Conservation (phyloP, 768 basidiomycete species). For the Termitomyces sp. region DNA sequence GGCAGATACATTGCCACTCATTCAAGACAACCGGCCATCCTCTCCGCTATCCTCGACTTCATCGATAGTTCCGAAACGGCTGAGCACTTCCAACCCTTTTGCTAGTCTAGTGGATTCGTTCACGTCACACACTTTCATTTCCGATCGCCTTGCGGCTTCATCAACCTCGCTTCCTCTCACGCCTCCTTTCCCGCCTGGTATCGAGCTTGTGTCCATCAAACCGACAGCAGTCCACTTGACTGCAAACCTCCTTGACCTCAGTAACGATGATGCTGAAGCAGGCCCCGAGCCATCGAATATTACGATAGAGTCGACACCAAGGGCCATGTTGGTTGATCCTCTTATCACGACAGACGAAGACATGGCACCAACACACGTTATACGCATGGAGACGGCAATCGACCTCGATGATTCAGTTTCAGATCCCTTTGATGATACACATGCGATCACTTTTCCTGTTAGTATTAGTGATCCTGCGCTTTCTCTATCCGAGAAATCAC, state of each 20-base stretch:
- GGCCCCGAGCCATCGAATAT: neutral
- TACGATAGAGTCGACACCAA: neutral
- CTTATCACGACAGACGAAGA: neutral
- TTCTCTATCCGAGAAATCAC: neutral
- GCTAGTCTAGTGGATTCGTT: slow-evolving; percentile 4
- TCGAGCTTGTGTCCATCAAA: slow-evolving; percentile 6
- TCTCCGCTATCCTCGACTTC: neutral
- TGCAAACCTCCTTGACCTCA: slow-evolving; percentile 5
- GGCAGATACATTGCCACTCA: slow-evolving; percentile 1
- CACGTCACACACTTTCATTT: slow-evolving; percentile 1
- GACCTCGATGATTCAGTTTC: neutral
- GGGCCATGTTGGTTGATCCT: neutral
- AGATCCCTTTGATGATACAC: slow-evolving; percentile 10
- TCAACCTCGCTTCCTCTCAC: slow-evolving; percentile 5
- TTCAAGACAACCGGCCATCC: slow-evolving; percentile 1
- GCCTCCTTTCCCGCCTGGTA: slow-evolving; percentile 5
- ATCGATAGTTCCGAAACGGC: slow-evolving; percentile 2
- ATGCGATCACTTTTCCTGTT: neutral
- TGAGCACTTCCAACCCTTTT: slow-evolving; percentile 7
- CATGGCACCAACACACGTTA: neutral
- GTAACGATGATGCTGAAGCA: neutral
- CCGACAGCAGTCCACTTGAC: neutral
- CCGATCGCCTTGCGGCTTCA: slow-evolving; percentile 2
- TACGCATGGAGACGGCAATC: neutral
- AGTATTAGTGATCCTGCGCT: neutral